Evolutionary conservation across 208 protist genomes (phyloP), one percentile per base, ranked within the genome.

Genomic region (Leishmania arabica): DNA sequence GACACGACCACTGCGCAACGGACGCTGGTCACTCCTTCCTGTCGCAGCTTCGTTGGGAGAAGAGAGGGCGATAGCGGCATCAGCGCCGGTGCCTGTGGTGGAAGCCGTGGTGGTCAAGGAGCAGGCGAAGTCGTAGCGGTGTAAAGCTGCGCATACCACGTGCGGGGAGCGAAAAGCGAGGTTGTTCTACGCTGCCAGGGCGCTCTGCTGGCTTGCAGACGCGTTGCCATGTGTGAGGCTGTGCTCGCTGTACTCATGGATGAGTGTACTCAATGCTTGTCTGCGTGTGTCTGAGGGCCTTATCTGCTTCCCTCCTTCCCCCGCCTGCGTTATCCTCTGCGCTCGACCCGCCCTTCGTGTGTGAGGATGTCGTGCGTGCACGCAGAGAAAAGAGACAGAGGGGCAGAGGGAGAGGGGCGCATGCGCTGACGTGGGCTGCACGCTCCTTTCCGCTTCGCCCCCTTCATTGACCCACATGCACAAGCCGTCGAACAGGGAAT

Each of bases 1-100:
- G 21, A 85, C 82, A 37, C 76, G 77, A 15, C 77, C 70, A 27
- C 49, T 71, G 62, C 77, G 72, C n/a, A 64, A 9, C 1, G 37
- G 64, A 17, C 76, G 1, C 3, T 56, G 13, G 31, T 24, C 64
- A 37, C 53, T 27, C 27, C 34, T 40, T 42, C 47, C 51, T 9
- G 31, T 76, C 21, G 19, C 45, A 72, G 11, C 47, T 9, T 9
- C 68, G 42, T 37, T 45, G 31, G 65, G 17, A 37, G 13, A 19
- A 72, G 34, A 9, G 65, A 49, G 69, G 65, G 17, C 5, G 8
- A 64, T 77, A 47, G 37, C 47, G 47, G 31, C 72, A 8, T 56
- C 42, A 58, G 1, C 34, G 34, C 27, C 81, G 15, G 66, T 54
- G 21, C 24, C 53, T 27, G 5, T n/a, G 51, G 51, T 54, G 17